Evolutionary conservation across 2,329 filamentous ascomycete species (phyloP).

Genomic region (Pyricularia grisea): DNA sequence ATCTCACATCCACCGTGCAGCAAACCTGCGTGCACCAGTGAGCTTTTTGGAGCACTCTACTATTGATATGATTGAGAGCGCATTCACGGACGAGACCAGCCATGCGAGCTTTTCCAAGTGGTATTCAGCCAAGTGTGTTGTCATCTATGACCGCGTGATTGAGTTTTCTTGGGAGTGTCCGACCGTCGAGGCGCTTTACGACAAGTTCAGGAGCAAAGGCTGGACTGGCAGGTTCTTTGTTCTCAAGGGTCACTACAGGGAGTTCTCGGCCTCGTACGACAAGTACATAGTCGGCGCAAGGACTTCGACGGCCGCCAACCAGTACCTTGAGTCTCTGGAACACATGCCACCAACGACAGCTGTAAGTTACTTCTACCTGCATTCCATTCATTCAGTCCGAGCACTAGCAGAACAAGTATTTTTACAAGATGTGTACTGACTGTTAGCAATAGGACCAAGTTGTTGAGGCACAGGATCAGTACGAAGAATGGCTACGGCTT

Average conservation of each 20-base stretch:
- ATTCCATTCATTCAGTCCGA: constrained; percentile 7
- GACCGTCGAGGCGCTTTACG: constrained; percentile 31
- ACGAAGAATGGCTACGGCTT: constrained; percentile 32
- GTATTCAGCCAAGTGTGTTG: constrained; percentile 34
- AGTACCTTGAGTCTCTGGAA: constrained; percentile 28
- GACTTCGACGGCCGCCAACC: constrained; percentile 29
- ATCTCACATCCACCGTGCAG: constrained; percentile 41
- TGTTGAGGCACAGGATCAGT: constrained; percentile 25
- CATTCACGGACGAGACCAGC: constrained; percentile 38
- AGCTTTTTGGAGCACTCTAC: constrained; percentile 37
- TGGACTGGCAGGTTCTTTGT: constrained; percentile 44
- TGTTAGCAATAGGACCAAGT: constrained; percentile 10
- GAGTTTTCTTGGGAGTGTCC: constrained; percentile 43
- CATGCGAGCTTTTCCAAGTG: constrained; percentile 36
- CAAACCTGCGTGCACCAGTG: constrained; percentile 40
- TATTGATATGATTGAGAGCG: constrained; percentile 40
- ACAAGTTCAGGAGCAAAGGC: constrained; percentile 34
- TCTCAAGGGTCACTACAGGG: constrained; percentile 45
- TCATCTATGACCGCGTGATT: constrained; percentile 42
- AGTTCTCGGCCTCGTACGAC: constrained; percentile 43
- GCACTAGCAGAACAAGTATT: background rate
- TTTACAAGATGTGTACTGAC: background rate
- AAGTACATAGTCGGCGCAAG: constrained; percentile 36
- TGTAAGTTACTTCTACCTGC: constrained; percentile 15
- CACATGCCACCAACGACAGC: constrained; percentile 22